phyloP scores from a whole-genome alignment of 2,329 filamentous ascomycete species.

The Calonectria pauciramosa region DNA sequence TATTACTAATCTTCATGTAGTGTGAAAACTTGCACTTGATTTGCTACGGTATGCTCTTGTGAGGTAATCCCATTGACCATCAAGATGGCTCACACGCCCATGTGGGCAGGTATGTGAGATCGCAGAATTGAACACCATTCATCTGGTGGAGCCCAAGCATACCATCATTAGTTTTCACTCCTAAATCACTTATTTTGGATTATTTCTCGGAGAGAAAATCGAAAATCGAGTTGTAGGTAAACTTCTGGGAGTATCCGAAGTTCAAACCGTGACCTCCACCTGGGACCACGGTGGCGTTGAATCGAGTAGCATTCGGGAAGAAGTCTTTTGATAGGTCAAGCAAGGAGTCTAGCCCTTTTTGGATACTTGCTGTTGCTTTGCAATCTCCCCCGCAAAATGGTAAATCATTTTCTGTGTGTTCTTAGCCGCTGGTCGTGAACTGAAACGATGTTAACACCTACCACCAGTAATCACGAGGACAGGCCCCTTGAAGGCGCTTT shows the following conservation, averaged over 20 bases:
- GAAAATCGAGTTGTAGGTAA: constrained; percentile 53
- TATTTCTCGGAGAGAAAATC: constrained; percentile 49
- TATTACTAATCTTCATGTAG: neutral
- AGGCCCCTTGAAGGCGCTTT: constrained; percentile 63
- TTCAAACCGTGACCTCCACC: constrained; percentile 66
- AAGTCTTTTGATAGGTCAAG: constrained; percentile 57
- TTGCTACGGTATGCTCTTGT: neutral
- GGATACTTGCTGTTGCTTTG: constrained; percentile 54
- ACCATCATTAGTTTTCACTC: neutral
- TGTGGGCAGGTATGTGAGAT: neutral
- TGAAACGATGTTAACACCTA: constrained; percentile 40
- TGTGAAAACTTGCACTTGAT: neutral
- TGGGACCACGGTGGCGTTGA: constrained; percentile 68
- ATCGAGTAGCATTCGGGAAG: constrained; percentile 61
- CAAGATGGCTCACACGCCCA: neutral
- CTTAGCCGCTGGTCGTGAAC: neutral
- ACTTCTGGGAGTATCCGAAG: constrained; percentile 53
- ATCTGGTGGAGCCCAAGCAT: neutral
- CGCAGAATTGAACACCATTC: no score
- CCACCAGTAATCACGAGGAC: constrained; percentile 72
- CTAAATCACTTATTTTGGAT: no score
- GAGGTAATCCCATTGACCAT: neutral
- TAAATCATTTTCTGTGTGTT: constrained; percentile 57
- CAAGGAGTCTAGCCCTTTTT: constrained; percentile 53
- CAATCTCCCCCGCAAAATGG: constrained; percentile 76